A percentile compares a stretch with the other conserved stretches of the same genome.
phyloP scores from a whole-genome alignment of 2,329 filamentous ascomycete genomes.

The Helicocarpus griseus region DNA sequence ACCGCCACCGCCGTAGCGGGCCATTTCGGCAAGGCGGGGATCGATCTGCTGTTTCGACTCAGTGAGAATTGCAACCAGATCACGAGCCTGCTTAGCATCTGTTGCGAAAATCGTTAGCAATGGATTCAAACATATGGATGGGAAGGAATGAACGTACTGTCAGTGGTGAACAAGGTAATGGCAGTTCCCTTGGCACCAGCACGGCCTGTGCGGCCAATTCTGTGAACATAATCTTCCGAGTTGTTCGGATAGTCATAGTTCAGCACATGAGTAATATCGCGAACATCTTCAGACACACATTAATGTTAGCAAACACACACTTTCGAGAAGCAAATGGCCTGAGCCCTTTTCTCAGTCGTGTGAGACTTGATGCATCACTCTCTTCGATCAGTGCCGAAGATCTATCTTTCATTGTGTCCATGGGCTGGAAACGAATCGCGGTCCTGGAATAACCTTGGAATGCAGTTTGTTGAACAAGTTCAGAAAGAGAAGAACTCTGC shows the following conservation, averaged over 20 bases:
- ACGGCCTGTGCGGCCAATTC: slow-evolving; percentile 59
- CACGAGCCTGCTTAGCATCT: slow-evolving; percentile 93
- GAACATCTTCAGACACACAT: slow-evolving; percentile 77
- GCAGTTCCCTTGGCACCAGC: slow-evolving; percentile 85
- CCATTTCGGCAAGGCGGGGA: slow-evolving; percentile 91
- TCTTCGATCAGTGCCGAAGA: slow-evolving; percentile 41
- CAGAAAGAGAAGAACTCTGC: slow-evolving; percentile 66
- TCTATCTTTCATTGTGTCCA: slow-evolving; percentile 40
- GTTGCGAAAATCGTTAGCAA: slow-evolving; percentile 11
- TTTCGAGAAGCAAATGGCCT: slow-evolving; percentile 33
- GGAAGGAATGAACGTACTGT: slow-evolving; percentile 61
- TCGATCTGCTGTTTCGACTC: slow-evolving; percentile 99
- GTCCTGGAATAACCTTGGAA: slow-evolving; percentile 60
- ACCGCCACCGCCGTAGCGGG: slow-evolving; percentile 77
- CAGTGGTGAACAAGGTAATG: slow-evolving; percentile 98
- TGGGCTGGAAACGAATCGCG: slow-evolving; percentile 49
- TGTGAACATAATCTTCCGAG: slow-evolving; percentile 60
- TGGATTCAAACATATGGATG: neutral
- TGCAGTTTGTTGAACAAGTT: slow-evolving; percentile 71
- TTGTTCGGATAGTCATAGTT: slow-evolving; percentile 99
- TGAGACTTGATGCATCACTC: slow-evolving; percentile 52
- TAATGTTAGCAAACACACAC: slow-evolving; percentile 65
- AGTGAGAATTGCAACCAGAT: slow-evolving; percentile 82
- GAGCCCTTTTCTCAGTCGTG: slow-evolving; percentile 49
- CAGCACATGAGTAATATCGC: slow-evolving; percentile 99